Evolutionary conservation across 352 stramenopile species (phyloP).

Genomic region (Phytophthora kernoviae): DNA sequence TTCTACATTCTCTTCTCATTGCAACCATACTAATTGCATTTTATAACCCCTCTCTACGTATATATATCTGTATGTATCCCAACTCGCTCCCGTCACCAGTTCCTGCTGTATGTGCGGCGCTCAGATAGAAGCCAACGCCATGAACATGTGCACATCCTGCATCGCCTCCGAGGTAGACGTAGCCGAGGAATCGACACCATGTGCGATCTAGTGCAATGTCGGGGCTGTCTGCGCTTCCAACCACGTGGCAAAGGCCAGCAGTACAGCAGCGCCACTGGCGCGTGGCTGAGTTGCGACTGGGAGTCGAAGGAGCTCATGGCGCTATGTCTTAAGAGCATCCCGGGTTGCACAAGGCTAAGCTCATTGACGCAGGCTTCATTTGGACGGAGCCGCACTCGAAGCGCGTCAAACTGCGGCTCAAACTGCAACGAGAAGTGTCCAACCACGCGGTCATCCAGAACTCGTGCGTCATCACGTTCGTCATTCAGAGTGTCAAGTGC

Average conservation of each 20-base stretch:
- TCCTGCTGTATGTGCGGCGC: slow-evolving; percentile 69
- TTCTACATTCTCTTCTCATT: no score
- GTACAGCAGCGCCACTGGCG: slow-evolving; percentile 38
- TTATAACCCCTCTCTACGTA: neutral
- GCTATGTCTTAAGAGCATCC: slow-evolving; percentile 77
- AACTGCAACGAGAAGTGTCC: slow-evolving; percentile 71
- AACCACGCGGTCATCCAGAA: slow-evolving; percentile 76
- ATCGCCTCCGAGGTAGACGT: slow-evolving; percentile 75
- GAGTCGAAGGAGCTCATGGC: slow-evolving; percentile 81
- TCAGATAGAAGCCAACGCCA: slow-evolving; percentile 73
- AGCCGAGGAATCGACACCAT: slow-evolving; percentile 65
- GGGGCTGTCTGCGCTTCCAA: slow-evolving; percentile 71
- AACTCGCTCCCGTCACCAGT: slow-evolving; percentile 11
- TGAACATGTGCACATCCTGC: slow-evolving; percentile 83
- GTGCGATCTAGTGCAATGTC: slow-evolving; percentile 63
- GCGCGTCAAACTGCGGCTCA: slow-evolving; percentile 76
- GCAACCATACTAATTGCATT: no score
- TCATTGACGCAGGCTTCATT: slow-evolving; percentile 80
- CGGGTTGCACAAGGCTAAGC: slow-evolving; percentile 70
- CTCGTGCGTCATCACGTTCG: slow-evolving; percentile 65
- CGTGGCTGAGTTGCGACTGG: slow-evolving; percentile 69
- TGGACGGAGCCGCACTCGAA: slow-evolving; percentile 88
- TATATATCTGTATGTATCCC: neutral
- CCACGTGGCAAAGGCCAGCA: slow-evolving; percentile 50
- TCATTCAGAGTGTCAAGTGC: slow-evolving; percentile 69